Evolutionary conservation across 140 eudicot genomes (phyloP).

Genomic region (Anethum foeniculum): DNA sequence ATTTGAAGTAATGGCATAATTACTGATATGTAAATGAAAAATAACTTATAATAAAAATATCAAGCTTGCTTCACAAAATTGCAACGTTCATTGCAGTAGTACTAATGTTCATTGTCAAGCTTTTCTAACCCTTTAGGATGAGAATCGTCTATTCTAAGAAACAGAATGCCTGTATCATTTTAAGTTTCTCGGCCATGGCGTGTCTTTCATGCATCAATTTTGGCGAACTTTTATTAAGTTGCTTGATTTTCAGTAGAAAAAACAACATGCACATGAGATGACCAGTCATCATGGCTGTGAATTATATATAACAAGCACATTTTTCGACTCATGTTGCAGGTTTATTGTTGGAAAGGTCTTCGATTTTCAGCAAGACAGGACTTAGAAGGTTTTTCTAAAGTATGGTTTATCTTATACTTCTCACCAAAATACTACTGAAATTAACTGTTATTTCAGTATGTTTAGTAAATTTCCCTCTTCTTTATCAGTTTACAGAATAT

Average conservation of each 20-base stretch:
- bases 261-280: neutral
- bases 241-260: neutral
- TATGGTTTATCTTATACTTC: slow-evolving; percentile 26
- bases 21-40: neutral
- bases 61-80: neutral
- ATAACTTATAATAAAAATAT: neutral
- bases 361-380: slow-evolving; percentile 96
- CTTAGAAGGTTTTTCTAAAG: slow-evolving; percentile 94
- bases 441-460: neutral
- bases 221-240: neutral
- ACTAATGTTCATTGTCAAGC: neutral
- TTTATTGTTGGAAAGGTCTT: slow-evolving; percentile 97
- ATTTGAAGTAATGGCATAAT: neutral
- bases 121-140: neutral
- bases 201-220: neutral
- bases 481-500: slow-evolving; percentile 74
- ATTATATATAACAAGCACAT: neutral
- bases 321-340: slow-evolving; percentile 35
- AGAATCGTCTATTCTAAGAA: neutral
- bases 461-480: neutral
- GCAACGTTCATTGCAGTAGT: neutral
- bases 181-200: neutral
- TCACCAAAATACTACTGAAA: neutral
- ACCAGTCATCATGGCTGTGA: neutral
- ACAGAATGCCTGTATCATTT: neutral